Conservation (phyloP, 2,329 filamentous ascomycete species). For the Waltergamsia citrina region DNA sequence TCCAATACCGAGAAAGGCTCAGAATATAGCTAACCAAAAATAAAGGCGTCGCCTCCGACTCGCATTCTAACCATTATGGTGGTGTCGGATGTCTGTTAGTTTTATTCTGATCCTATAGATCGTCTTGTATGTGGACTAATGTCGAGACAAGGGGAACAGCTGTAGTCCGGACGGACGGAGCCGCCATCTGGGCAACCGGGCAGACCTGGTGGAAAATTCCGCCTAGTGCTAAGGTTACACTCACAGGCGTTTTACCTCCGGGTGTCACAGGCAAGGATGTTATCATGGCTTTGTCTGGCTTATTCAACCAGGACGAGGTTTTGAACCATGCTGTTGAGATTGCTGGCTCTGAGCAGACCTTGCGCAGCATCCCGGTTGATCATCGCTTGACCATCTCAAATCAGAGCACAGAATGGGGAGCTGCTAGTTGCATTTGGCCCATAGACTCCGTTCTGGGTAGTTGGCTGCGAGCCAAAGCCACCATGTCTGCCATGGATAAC, state of each 20-base stretch:
- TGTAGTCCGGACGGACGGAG: constrained; percentile 80
- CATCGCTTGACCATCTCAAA: constrained; percentile 66
- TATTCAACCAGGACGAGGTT: constrained; percentile 82
- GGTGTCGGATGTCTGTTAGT: constrained; percentile 64
- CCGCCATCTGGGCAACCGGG: constrained; percentile 75
- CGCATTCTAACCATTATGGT: constrained; percentile 71
- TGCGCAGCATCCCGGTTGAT: constrained; percentile 63
- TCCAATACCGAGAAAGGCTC: too few relatives aligned
- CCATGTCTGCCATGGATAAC: constrained; percentile 53
- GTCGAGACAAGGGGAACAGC: too few relatives aligned
- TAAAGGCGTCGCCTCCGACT: constrained; percentile 72
- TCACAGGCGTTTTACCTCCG: constrained; percentile 64
- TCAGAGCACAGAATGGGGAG: constrained; percentile 79
- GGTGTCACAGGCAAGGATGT: constrained; percentile 88
- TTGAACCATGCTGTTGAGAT: constrained; percentile 91
- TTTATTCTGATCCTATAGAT: too few relatives aligned
- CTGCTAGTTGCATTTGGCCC: constrained; percentile 57
- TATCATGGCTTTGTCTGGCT: constrained; percentile 76
- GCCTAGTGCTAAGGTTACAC: constrained; percentile 68
- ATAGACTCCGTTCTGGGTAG: constrained; percentile 61
- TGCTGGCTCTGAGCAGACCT: constrained; percentile 67
- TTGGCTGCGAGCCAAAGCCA: constrained; percentile 74
- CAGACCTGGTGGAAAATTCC: constrained; percentile 86
- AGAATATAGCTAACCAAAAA: too few relatives aligned
- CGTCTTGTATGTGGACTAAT: too few relatives aligned